These are phyloP conservation scores for Chenopodium quinoa DNA, from an alignment of 148 eudicot species.

Conservation along the genomic window DNA sequence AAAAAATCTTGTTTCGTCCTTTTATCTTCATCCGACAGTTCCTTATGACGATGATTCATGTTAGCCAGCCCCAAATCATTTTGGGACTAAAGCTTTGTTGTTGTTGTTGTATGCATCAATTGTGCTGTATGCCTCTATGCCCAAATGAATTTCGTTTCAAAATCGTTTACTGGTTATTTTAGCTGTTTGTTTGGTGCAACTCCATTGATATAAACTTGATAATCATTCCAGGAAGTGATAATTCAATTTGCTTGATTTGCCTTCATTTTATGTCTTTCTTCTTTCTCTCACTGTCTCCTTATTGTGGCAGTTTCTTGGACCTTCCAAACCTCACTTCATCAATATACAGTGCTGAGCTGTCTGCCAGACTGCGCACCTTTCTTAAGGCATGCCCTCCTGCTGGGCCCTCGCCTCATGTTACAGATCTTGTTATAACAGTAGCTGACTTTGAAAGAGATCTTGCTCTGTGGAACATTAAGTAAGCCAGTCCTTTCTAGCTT, in stretches of 20 bases:
- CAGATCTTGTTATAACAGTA: slow-evolving; percentile 35
- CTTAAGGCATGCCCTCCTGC: slow-evolving; percentile 37
- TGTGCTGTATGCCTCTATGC: not conserved
- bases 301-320: slow-evolving; percentile 36
- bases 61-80: no score
- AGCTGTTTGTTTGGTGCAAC: not conserved
- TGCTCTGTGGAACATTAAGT: slow-evolving; percentile 42
- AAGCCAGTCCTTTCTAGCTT: slow-evolving; percentile 2
- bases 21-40: no score
- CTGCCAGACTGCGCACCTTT: slow-evolving; percentile 27
- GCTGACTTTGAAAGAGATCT: slow-evolving; percentile 42
- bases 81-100: no score
- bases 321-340: slow-evolving; percentile 42
- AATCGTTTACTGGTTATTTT: not conserved
- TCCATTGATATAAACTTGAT: not conserved
- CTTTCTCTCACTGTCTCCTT: not conserved
- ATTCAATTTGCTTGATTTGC: slow-evolving; percentile 11
- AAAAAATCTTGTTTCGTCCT: no score
- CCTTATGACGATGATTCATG: no score
- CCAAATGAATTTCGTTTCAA: not conserved
- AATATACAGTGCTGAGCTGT: slow-evolving; percentile 39
- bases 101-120: no score
- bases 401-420: slow-evolving; percentile 31
- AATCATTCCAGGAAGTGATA: not conserved
- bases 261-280: not conserved